A percentile compares a stretch with the other conserved stretches of the same genome.
phyloP scores from a whole-genome alignment of 192 early-diverging fungal genomes.

The Thamnidium elegans region DNA sequence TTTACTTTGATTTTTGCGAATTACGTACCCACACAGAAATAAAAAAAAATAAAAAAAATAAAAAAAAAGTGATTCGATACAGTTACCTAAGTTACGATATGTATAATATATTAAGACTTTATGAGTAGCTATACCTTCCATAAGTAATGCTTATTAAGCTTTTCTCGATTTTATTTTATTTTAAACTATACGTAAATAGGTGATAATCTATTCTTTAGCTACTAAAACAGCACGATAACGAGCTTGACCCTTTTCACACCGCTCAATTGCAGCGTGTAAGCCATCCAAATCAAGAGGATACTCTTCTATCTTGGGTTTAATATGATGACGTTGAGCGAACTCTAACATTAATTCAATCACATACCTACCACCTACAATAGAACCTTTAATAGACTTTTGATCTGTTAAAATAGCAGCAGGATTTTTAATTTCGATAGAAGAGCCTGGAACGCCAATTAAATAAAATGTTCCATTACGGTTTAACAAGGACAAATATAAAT shows the following conservation, averaged over 20 bases:
- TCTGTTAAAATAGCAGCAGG: conserved; percentile 34
- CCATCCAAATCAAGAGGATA: conserved; percentile 52
- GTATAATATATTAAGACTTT: too few relatives aligned
- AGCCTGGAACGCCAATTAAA: conserved; percentile 20
- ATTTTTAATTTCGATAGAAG: conserved; percentile 37
- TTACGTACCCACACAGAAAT: too few relatives aligned
- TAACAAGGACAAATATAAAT: conserved; percentile 37
- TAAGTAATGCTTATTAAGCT: too few relatives aligned
- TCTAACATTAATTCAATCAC: conserved; percentile 63
- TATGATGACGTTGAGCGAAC: conserved; percentile 64
- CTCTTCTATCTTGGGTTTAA: conserved; percentile 65
- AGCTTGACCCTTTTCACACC: conserved; percentile 52
- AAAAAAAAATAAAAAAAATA: too few relatives aligned
- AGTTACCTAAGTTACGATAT: too few relatives aligned
- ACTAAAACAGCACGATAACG: conserved; percentile 68
- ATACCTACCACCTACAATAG: conserved; percentile 59
- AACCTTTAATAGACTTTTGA: conserved; percentile 55
- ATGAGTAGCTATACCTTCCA: too few relatives aligned
- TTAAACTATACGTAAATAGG: too few relatives aligned
- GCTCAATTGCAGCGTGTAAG: conserved; percentile 56
- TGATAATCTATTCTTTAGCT: conserved; percentile 17
- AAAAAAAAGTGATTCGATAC: too few relatives aligned
- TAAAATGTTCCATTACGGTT: conserved; percentile 33
- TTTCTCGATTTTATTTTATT: too few relatives aligned
- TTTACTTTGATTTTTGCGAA: too few relatives aligned